Base-by-base conservation (phyloP, 73 alveolate genomes). In the Durusdinium trenchii region DNA sequence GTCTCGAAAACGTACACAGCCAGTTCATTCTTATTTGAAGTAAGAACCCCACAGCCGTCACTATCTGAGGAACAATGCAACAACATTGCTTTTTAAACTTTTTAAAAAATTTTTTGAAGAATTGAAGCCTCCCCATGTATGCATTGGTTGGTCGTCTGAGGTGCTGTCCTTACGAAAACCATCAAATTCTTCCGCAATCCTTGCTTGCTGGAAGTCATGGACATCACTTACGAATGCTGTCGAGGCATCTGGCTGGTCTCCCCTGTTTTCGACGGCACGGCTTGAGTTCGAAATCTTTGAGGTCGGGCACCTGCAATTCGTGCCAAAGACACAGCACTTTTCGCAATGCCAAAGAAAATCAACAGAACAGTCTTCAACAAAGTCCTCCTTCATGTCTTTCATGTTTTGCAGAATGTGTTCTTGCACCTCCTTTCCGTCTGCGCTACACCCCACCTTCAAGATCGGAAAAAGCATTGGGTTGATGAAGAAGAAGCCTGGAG, bases 381-480 rank as follows among this genome's bases (percentile, higher is more conserved):
- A 60, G 18, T 23, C 73, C 30, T 1, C 30, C 73, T 0, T 23
- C 18, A 60, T 60, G 3, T 60, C n/a, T 2, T 23, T 23, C 73
- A 23, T 32, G n/a, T 32, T 23, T 0, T 60, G 1, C 3, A 23
- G 69, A 12, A 57, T 57, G 69, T 23, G 12, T 57, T 12, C 12
- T 12, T 12, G 69, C 32, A 23, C 69, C 12, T 57, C 69, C 69
- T 57, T 57, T 12, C 12, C 69, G 69, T 32, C 73, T 32, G 30
- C 69, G 69, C 12, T 23, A 16, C 84, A n/a, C 84, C 9, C 6
- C 79, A 32, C 97, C 97, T 90, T 64, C 69, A 90, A 50, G 89
- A 90, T 90, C 26, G 97, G 97, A 48, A 90, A 90, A 54, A 90
- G 97, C 97, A 90, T 90, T 10, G 97, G 97, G 82, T 90, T 90